Evolutionary conservation across 2,329 filamentous ascomycete genomes (phyloP), one percentile per base, ranked within the genome.

Genomic region (Fusarium pilosicola): DNA sequence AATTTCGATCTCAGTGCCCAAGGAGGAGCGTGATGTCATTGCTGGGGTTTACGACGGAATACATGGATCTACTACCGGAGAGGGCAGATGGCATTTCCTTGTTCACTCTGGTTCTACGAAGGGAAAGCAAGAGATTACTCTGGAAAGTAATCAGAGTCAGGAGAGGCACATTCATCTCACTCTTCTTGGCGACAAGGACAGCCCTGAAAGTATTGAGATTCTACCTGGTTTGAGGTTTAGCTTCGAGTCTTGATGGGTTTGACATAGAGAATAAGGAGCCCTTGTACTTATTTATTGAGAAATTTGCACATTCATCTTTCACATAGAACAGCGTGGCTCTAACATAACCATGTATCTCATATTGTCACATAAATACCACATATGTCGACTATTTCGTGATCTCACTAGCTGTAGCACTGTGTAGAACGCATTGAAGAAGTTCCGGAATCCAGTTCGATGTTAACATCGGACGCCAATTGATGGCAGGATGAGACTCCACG

Each of bases 31-130:
- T 15, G 18, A 57, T 14, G 34, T 22, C 1, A 44, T 74, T 8
- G n/a, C 55, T 1, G 18, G n/a, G 3, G 59, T 72, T 3, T 74
- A 74, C 7, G 36, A 56, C 3, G 68, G 71, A 3, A 74, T 74
- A 3, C 71, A 74, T 15, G 68, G 52, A 3, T 46, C 52, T 4
- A 8, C 18, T 15, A 4, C n/a, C 0, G 20, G 22, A 0, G 7
- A 44, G 2, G 12, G 26, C 1, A 14, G 2, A 1, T 74, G 71
- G 71, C 38, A 24, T 14, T 74, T 72, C 55, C 13, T 41, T 30
- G 67, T 74, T n/a, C 58, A 74, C 24, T 74, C 71, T 5, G 63
- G 62, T 2, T 65, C 55, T 7, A 52, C 26, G 0, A 24, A 48
- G 3, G 71, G 71, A 4, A 65, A 52, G 12, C 71, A 74, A 20